A percentile compares a stretch with the other conserved stretches of the same genome.
phyloP scores from a whole-genome alignment of 352 stramenopile species.

The Pythium utonaiense region DNA sequence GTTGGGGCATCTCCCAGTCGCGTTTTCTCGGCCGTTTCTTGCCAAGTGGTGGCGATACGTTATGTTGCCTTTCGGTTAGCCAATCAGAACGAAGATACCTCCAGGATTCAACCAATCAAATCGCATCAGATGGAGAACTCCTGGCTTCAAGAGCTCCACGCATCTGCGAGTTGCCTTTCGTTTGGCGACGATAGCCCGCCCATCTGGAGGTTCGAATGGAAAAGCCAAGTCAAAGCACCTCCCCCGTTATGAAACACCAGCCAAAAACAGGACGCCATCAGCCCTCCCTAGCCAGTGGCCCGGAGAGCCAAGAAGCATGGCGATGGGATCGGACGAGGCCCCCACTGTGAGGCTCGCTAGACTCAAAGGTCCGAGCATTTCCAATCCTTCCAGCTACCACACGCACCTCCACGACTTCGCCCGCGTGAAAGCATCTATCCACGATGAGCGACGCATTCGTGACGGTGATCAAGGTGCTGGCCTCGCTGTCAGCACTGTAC shows the following conservation, averaged over 20 bases:
- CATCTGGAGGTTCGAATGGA: slow-evolving; percentile 1
- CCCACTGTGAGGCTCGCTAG: neutral
- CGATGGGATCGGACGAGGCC: neutral
- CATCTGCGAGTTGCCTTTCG: slow-evolving; percentile 2
- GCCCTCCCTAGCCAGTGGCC: neutral
- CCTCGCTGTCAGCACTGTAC: slow-evolving; percentile 65
- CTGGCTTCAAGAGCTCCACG: neutral
- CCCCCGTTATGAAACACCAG: neutral
- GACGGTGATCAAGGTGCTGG: slow-evolving; percentile 51
- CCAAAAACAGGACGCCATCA: neutral
- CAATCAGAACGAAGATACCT: slow-evolving; percentile 2
- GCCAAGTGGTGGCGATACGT: neutral
- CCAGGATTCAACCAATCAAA: slow-evolving; percentile 4
- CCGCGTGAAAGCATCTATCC: neutral
- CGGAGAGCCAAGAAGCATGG: neutral
- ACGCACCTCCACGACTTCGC: neutral
- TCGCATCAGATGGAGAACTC: neutral
- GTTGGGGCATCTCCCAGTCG: neutral
- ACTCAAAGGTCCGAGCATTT: neutral
- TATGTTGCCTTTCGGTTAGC: slow-evolving; percentile 6
- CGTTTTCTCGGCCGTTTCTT: neutral
- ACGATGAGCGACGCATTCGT: slow-evolving; percentile 30
- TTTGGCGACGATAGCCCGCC: neutral
- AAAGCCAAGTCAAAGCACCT: neutral
- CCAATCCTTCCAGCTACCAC: neutral